A percentile compares a stretch with the other conserved stretches of the same genome.
Conservation (phyloP, 495 filamentous ascomycete genomes). For the Entonaema liquescens region DNA sequence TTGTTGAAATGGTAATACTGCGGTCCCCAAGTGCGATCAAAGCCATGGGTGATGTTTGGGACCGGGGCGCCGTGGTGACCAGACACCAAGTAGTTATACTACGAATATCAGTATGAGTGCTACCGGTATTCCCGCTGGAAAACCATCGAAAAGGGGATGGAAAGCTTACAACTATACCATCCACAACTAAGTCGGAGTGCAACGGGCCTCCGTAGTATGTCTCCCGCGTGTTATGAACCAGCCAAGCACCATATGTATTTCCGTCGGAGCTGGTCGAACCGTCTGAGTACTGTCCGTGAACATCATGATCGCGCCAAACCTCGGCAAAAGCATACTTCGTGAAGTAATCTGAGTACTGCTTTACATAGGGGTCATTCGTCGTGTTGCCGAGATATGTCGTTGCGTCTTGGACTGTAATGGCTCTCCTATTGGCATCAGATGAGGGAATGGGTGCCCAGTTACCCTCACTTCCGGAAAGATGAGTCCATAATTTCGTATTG, state of each 20-base stretch:
- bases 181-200: conserved; percentile 65
- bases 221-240: conserved; percentile 67
- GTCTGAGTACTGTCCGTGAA: conserved; percentile 65
- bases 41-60: conserved; percentile 67
- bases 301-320: conserved; percentile 60
- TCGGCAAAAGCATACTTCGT: conserved; percentile 67
- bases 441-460: conserved; percentile 63
- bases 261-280: conserved; percentile 58
- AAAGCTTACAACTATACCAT: conserved; percentile 66
- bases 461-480: conserved; percentile 59
- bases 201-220: conserved; percentile 67
- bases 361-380: conserved; percentile 58
- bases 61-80: conserved; percentile 66
- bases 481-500: conserved; percentile 64
- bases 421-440: conserved; percentile 49
- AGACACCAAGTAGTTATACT: conserved; percentile 54
- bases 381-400: conserved; percentile 64
- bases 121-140: background rate
- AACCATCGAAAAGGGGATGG: conserved; percentile 10
- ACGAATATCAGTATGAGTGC: background rate
- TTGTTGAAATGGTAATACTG: conserved; percentile 68
- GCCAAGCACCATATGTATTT: conserved; percentile 62
- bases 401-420: conserved; percentile 64
- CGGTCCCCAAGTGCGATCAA: conserved; percentile 65
- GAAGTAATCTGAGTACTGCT: conserved; percentile 64